Conservation (phyloP, 2,329 filamentous ascomycete species). For the Aureobasidium sp. region DNA sequence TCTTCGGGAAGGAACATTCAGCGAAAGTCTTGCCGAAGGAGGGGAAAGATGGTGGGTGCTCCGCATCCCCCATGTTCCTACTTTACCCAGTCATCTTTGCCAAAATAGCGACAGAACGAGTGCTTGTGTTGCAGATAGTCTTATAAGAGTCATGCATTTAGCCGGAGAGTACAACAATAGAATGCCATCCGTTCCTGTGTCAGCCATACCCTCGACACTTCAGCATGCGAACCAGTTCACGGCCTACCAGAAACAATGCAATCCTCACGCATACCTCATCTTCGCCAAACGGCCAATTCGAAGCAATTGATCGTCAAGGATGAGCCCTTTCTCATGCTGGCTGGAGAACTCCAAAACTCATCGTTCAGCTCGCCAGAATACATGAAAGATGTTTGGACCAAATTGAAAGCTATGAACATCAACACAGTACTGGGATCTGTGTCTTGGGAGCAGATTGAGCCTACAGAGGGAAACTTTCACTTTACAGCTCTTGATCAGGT, state of each 20-base stretch:
- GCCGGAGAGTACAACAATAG: background rate
- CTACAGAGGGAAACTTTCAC: conserved; percentile 35
- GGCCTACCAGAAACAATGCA: background rate
- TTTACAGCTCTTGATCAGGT: conserved; percentile 32
- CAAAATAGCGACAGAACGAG: background rate
- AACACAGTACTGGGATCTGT: conserved; percentile 40
- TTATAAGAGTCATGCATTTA: background rate
- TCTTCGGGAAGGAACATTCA: background rate
- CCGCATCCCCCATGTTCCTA: background rate
- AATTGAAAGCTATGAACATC: conserved; percentile 32
- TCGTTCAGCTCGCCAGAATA: conserved; percentile 36
- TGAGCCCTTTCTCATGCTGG: conserved; percentile 36
- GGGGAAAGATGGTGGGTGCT: background rate
- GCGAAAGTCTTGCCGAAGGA: background rate
- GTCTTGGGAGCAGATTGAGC: conserved; percentile 41
- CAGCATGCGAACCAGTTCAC: background rate
- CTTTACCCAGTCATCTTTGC: background rate
- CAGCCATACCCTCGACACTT: background rate
- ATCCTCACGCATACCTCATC: conserved; percentile 12
- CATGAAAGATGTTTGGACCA: conserved; percentile 38
- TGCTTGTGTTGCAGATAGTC: background rate
- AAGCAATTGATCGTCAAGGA: conserved; percentile 37
- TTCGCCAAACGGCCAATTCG: conserved; percentile 13
- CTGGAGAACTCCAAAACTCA: conserved; percentile 41
- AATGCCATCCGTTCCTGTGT: background rate